phyloP scores from a whole-genome alignment of 2,329 filamentous ascomycete genomes.

The Zarea fungicola region DNA sequence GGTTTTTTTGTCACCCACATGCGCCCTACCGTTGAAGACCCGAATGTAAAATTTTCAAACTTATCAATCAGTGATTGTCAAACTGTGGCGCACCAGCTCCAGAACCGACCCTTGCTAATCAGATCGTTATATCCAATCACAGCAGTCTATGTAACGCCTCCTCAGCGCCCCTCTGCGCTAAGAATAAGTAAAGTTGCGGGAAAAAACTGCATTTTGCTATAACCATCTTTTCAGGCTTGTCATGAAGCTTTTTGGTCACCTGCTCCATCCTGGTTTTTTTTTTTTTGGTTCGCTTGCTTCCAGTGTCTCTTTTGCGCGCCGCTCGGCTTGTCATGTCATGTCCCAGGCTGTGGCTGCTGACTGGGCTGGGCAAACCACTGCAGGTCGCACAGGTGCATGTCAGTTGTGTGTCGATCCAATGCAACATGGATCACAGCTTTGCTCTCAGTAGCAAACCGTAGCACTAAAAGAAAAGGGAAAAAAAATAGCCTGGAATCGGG shows the following conservation, averaged over 20 bases:
- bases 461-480: neutral
- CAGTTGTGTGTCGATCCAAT: neutral
- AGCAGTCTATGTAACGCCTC: neutral
- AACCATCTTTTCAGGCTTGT: neutral
- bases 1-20: neutral
- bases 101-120: slow-evolving; percentile 6
- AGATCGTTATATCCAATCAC: slow-evolving; percentile 8
- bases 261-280: neutral
- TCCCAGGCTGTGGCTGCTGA: neutral
- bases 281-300: neutral
- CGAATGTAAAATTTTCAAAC: neutral
- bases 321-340: neutral
- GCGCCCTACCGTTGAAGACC: neutral
- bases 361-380: too few species aligned
- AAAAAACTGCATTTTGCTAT: slow-evolving; percentile 3
- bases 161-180: neutral
- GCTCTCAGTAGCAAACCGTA: neutral
- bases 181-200: neutral
- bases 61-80: slow-evolving; percentile 9
- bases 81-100: neutral
- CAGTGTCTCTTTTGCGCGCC: neutral
- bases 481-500: neutral
- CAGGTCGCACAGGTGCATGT: too few species aligned
- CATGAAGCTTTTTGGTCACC: neutral
- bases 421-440: too few species aligned